Evolutionary conservation across 331 rosid species (phyloP).

Genomic region (Telfairia occidentalis): DNA sequence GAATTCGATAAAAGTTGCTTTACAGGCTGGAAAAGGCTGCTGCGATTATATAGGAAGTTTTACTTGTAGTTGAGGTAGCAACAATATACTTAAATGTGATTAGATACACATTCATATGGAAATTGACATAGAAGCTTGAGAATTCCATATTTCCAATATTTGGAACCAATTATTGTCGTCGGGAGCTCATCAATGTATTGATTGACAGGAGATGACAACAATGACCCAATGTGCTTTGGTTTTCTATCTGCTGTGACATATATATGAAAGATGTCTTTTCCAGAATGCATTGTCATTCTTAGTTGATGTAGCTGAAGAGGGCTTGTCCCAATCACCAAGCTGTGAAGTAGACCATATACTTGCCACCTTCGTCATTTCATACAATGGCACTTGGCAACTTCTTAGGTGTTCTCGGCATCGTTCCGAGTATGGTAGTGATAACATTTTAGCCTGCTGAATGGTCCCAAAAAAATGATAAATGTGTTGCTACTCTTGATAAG

Average conservation of each 20-base stretch:
- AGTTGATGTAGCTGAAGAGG: background rate
- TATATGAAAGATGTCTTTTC: background rate
- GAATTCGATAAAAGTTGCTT: background rate
- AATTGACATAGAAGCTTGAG: background rate
- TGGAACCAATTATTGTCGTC: background rate
- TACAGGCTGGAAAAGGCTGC: background rate
- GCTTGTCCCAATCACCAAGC: background rate
- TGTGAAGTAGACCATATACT: conserved; percentile 3
- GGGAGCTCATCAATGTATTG: background rate
- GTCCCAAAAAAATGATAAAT: background rate
- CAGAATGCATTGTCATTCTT: background rate
- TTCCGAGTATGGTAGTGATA: background rate
- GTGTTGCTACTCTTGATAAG: background rate
- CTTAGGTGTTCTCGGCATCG: background rate
- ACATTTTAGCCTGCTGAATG: background rate
- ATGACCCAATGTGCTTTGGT: background rate
- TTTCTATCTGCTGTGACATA: background rate
- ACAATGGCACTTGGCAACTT: background rate
- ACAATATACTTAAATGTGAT: background rate
- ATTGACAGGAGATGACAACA: conserved; percentile 6
- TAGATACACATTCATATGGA: background rate
- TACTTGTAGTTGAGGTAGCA: background rate
- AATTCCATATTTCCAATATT: background rate
- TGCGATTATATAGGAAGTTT: background rate
- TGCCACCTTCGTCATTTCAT: background rate